Base-by-base conservation (phyloP, 192 early-diverging fungal genomes). In the Pilaira anomala region DNA sequence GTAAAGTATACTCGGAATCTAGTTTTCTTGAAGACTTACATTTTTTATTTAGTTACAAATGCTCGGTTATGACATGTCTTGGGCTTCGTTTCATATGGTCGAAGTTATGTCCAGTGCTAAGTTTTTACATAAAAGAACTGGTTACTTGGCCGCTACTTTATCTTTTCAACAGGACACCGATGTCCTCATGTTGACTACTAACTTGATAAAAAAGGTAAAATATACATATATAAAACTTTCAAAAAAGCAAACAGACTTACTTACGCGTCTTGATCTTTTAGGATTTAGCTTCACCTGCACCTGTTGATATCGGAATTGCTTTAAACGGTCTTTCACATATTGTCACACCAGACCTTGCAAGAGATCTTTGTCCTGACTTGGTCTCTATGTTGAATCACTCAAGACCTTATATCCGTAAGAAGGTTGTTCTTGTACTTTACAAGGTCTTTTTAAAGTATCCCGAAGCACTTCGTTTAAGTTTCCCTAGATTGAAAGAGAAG, bases 41-140 rank as follows among this genome's bases (percentile, higher is more conserved):
- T 11, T 12, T 39, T 56, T 30, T 62, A 21, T 2, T 45, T 79
- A 95, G 82, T 84, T 99, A 41, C 93, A 96, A 82, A 97, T 95
- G 93, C 82, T 94, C 21, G 97, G 97, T 7, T 99, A 96, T 72
- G 93, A 96, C 73, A 94, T 95, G 91, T 86, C 85, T 19, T 99
- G 95, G 94, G 94, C 94, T 1, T 88, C 88, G 3, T 99, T 99
- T 69, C 92, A 97, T 75, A 86, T 97, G 0, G 87, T 99, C 28
- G 93, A 99, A 65, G 93, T 97, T 25, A 97, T 99, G 95, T 91
- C 93, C 4, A 91, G 91, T 2, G 78, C 88, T 59, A 89, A 91
- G 48, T 87, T 94, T 42, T 70, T 79, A 16, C 84, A 94, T 72
- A 99, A 99, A 71, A 80, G 92, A 24, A 78, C 91, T 36, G 97